Base-by-base conservation (phyloP, 73 alveolate species). In the Urostyla sp. region DNA sequence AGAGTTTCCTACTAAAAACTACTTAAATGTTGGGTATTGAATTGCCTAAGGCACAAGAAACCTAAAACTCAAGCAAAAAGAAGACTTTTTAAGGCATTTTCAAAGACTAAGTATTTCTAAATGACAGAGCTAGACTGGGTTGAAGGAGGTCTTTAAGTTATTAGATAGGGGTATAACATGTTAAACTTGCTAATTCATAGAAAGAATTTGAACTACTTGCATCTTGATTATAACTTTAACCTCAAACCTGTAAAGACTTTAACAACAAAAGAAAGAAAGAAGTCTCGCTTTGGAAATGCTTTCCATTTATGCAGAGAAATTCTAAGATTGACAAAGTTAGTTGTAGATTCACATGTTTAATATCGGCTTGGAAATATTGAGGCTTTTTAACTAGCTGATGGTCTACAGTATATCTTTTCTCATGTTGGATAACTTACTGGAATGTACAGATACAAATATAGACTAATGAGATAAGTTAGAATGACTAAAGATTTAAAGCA, bases 381-480 rank as follows among this genome's bases (percentile, higher is more conserved):
- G 66, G 99, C 99, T 21, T 98, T 94, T 90, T 97, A 98, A 87
- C 89, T 98, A 67, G 99, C 99, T 16, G 99, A 98, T 82, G 99
- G 99, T 44, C 90, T 98, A 72, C 98, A 98, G 90, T 98, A 97
- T 87, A 95, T 95, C 52, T 97, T 96, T 76, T 92, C 99, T 49
- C 99, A 98, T 92, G 99, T 97, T 27, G 99, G 99, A 26, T 97
- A 96, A 85, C 87, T 98, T 75, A 97, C 99, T 18, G 99, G 99
- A 27, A 97, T 98, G 99, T 98, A 98, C 93, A 89, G 99, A 59
- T 98, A 98, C 88, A 98, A 98, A 93, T 98, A 98, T 90, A 95
- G 99, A 75, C 95, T 98, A 43, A 98, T 98, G 99, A 94, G 99
- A 59, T 98, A 97, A 84, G 95, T 97, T 24, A 95, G 99, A 72